Evolutionary conservation across 805 yeast genomes (phyloP), one percentile per base, ranked within the genome.

Genomic region (Wickerhamiella parazyma): DNA sequence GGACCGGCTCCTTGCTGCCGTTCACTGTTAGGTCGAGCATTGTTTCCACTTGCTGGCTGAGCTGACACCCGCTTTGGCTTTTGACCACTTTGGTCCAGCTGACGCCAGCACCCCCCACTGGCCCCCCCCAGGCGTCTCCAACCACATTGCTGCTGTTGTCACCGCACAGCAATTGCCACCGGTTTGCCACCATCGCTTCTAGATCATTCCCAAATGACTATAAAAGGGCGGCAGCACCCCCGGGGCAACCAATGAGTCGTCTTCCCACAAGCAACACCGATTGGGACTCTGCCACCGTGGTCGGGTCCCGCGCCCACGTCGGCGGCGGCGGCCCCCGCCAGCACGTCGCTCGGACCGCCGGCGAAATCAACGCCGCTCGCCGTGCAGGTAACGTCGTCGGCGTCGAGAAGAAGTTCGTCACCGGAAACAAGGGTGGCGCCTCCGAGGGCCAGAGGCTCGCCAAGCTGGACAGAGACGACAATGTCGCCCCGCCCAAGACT

Each of bases 391-490:
- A 76, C 44, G 89, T 91, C 44, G 72, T 91, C 31, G 76, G 93
- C 36, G 87, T 87, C 36, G 98, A 89, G 63, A 89, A 89, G 76
- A 91, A 89, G 66, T 91, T 82, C 64, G 80, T 80, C 42, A 63
- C 72, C 20, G 68, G 78, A 44, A 69, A 73, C 58, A 83, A 80
- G 65, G 61, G 68, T 44, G 70, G 66, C 52, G 68, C 76, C 45
- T 79, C 84, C 24, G 97, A 89, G 60, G 98, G 97, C 41, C 98
- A 91, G 70, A 75, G 94, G 63, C 70, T 91, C 60, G 80, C 98
- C 51, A 89, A 77, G 69, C 73, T 91, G 54, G 98, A 91, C 63
- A 79, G 94, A 62, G 78, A 85, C 41, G 93, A 86, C 56, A 96
- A 87, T 55, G 86, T 89, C 51, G 93, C 85, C 44, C 81, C 91